Percentiles rank a stretch among this genome's conserved stretches.
Conservation (phyloP, 306 rosid species). For the Castanea mollissima region DNA sequence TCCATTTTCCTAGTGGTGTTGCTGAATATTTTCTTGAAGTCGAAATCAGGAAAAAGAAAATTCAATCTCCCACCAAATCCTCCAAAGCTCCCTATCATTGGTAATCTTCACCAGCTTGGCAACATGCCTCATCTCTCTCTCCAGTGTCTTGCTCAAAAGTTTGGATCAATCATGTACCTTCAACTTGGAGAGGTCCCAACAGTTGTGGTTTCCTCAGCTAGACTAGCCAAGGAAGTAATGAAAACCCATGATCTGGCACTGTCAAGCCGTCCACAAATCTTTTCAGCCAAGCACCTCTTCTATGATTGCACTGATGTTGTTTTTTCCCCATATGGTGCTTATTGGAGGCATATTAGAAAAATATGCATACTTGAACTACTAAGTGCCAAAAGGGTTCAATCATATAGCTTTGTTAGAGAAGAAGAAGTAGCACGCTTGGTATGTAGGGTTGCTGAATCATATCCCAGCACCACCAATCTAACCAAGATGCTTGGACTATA, state of each 20-base stretch:
- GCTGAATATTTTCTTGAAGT: slow-evolving; percentile 21
- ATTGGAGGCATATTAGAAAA: slow-evolving; percentile 61
- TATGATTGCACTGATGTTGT: slow-evolving; percentile 55
- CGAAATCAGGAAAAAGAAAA: slow-evolving; percentile 21
- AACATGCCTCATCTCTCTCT: slow-evolving; percentile 49
- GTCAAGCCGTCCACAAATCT: slow-evolving; percentile 40
- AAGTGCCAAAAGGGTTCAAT: slow-evolving; percentile 49
- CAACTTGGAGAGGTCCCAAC: slow-evolving; percentile 67
- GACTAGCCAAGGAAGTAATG: slow-evolving; percentile 52
- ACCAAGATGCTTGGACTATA: slow-evolving; percentile 47
- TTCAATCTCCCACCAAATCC: slow-evolving; percentile 54
- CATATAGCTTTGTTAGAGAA: slow-evolving; percentile 38
- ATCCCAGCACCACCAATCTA: slow-evolving; percentile 38
- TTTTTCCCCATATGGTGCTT: slow-evolving; percentile 57
- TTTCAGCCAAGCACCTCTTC: slow-evolving; percentile 55
- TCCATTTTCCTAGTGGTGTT: slow-evolving; percentile 18
- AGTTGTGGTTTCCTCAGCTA: slow-evolving; percentile 63
- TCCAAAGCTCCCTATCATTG: slow-evolving; percentile 49
- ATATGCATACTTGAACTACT: slow-evolving; percentile 58
- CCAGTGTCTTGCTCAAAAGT: slow-evolving; percentile 30
- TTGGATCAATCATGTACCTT: slow-evolving; percentile 48
- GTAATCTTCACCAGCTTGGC: slow-evolving; percentile 57
- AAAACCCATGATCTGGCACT: slow-evolving; percentile 68
- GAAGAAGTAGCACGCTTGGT: slow-evolving; percentile 55
- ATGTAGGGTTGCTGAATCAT: slow-evolving; percentile 32